phyloP scores from a whole-genome alignment of 108 stramenopile genomes.

The Nannochloropsis salina region DNA sequence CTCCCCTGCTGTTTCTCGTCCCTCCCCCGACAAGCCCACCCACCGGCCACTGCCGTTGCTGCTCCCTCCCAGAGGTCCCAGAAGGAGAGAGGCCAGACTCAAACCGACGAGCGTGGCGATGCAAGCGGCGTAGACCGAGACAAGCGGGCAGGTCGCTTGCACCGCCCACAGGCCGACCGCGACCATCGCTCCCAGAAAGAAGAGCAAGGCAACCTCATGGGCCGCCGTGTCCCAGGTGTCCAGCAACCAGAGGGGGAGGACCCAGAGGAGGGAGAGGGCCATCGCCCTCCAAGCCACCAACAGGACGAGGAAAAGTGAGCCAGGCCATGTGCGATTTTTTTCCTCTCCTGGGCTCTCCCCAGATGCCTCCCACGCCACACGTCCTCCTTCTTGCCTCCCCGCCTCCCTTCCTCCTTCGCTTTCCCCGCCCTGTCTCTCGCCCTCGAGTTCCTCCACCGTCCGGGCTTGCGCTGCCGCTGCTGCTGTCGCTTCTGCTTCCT shows the following conservation, averaged over 20 bases:
- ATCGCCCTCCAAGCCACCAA: constrained; percentile 11
- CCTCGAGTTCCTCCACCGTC: not conserved
- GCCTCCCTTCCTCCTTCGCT: not conserved
- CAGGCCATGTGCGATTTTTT: not conserved
- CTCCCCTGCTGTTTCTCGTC: not conserved
- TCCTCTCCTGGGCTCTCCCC: not conserved
- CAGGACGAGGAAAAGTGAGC: not conserved
- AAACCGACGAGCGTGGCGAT: not conserved
- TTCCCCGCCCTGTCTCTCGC: not conserved
- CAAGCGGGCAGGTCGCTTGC: not conserved
- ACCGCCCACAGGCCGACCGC: not conserved
- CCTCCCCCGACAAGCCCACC: not conserved
- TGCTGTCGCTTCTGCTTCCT: not conserved
- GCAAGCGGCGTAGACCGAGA: not conserved
- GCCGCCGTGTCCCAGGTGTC: not conserved
- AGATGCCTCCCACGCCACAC: not conserved
- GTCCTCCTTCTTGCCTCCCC: not conserved
- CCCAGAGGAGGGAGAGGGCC: not conserved
- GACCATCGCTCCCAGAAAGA: not conserved
- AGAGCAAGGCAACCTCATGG: not conserved
- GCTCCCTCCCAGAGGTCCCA: not conserved
- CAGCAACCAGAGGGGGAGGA: not conserved
- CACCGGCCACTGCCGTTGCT: not conserved
- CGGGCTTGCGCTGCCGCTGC: not conserved
- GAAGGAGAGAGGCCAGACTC: not conserved